Percentiles rank a stretch among this genome's conserved stretches.
Evolutionary conservation across 2,329 filamentous ascomycete species (phyloP).

Genomic region (Colletotrichum spinosum): DNA sequence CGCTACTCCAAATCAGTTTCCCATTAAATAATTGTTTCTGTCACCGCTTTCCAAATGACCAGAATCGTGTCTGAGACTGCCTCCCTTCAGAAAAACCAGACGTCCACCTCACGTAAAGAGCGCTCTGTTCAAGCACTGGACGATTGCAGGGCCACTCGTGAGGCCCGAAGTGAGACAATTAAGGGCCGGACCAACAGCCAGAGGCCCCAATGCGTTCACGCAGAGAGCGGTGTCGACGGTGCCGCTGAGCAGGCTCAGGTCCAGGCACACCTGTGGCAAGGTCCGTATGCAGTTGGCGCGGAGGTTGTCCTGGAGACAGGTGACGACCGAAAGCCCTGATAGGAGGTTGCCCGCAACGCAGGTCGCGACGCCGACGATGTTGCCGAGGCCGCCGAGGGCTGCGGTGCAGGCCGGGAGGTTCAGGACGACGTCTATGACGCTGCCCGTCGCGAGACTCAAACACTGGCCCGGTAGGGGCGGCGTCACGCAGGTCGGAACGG

Average conservation of each 20-base stretch:
- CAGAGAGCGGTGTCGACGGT: not conserved
- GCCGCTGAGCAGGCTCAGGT: not conserved
- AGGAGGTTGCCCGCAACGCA: not conserved
- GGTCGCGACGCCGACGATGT: not conserved
- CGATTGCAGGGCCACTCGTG: not conserved
- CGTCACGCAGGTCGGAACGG: not conserved
- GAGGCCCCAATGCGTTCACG: not conserved
- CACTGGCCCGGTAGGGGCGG: not conserved
- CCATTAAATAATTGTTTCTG: no score
- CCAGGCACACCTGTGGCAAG: not conserved
- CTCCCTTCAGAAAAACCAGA: slow-evolving; percentile 36
- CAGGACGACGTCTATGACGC: not conserved
- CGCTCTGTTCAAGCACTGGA: not conserved
- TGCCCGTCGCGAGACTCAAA: not conserved
- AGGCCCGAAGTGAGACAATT: not conserved
- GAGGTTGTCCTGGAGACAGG: not conserved
- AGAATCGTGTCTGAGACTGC: slow-evolving; percentile 41
- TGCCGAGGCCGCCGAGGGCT: not conserved
- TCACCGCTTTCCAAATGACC: no score
- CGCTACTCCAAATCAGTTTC: no score
- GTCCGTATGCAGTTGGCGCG: not conserved
- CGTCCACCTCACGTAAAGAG: not conserved
- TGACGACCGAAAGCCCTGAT: not conserved
- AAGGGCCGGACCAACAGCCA: not conserved
- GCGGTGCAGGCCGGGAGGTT: not conserved